These are phyloP conservation scores for Rutstroemia sp. DNA, from an alignment of 2,329 filamentous ascomycete species.

Conservation along the genomic window DNA sequence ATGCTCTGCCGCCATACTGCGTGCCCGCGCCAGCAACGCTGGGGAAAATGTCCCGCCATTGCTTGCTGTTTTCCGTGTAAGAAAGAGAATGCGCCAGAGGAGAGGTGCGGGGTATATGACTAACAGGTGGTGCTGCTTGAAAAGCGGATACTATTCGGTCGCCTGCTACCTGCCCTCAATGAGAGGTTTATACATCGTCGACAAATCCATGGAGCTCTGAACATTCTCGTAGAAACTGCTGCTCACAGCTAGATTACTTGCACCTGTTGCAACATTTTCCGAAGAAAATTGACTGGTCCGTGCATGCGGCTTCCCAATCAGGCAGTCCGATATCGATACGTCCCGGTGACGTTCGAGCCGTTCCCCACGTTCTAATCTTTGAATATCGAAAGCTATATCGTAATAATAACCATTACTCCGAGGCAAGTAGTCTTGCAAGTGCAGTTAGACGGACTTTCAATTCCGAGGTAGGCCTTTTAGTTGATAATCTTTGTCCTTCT, in stretches of 20 bases:
- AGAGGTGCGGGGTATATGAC: slow-evolving; percentile 12
- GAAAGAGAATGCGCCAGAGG: slow-evolving; percentile 12
- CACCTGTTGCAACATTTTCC: background rate
- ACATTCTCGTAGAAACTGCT: slow-evolving; percentile 23
- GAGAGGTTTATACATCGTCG: slow-evolving; percentile 38
- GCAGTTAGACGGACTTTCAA: too few relatives aligned
- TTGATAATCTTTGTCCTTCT: too few relatives aligned
- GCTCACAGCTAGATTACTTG: background rate
- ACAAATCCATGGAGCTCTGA: slow-evolving; percentile 43
- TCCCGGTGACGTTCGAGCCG: background rate
- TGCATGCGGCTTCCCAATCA: background rate
- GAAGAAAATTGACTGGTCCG: background rate
- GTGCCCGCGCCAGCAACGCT: slow-evolving; percentile 53
- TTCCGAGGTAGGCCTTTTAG: too few relatives aligned
- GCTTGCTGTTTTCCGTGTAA: slow-evolving; percentile 18
- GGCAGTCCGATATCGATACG: background rate
- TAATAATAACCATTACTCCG: too few relatives aligned
- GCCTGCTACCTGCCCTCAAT: slow-evolving; percentile 20
- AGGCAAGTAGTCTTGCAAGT: too few relatives aligned
- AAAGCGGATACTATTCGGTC: slow-evolving; percentile 30
- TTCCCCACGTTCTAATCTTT: slow-evolving; percentile 7
- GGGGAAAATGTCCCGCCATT: slow-evolving; percentile 34
- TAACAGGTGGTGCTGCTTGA: slow-evolving; percentile 37
- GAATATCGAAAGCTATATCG: too few relatives aligned
- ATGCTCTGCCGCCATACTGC: slow-evolving; percentile 50